Evolutionary conservation across 257 asterid species (phyloP), one percentile per base, ranked within the genome.

Genomic region (Avicennia marina): DNA sequence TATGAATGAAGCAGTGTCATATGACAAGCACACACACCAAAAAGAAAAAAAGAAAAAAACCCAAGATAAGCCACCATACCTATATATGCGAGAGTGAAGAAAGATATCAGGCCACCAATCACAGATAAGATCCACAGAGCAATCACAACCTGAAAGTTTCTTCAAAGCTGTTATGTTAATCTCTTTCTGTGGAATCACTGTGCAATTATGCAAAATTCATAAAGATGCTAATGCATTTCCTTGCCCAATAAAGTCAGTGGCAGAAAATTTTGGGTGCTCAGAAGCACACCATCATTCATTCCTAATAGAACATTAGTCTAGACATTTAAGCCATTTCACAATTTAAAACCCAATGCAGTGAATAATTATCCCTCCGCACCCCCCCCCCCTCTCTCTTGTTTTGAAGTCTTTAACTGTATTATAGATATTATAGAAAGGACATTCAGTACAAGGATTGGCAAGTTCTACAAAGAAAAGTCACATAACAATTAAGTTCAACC

Each of bases 71-170:
- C 16, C 17, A 7, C 25, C 39, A 25, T 84, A 91, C 98, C 98
- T 70, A 88, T 75, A 67, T 88, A 91, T n/a, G 83, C 73, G 62
- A 91, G 77, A 25, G 95, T 88, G 72, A 70, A 76, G 74, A 91
- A 88, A 72, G 97, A 88, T 66, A 89, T 62, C 73, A 85, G 60
- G 84, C 87, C 73, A 56, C 98, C 97, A 54, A 85, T 62, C 61
- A 86, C 97, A 54, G 98, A 91, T 62, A 91, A 66, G 60, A 88
- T 72, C 98, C 98, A 91, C 62, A 91, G 65, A 64, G 80, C 83
- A 72, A 85, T 85, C 74, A 86, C 97, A 19, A 86, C 98, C 98
- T 91, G 95, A 84, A 83, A 54, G 70, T 78, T 68, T 39, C 53
- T 73, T 22, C 53, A 63, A 65, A 74, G 44, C 45, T 21, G 34